Evolutionary conservation across 345 rosid species (phyloP).

Genomic region (Salix caprea): DNA sequence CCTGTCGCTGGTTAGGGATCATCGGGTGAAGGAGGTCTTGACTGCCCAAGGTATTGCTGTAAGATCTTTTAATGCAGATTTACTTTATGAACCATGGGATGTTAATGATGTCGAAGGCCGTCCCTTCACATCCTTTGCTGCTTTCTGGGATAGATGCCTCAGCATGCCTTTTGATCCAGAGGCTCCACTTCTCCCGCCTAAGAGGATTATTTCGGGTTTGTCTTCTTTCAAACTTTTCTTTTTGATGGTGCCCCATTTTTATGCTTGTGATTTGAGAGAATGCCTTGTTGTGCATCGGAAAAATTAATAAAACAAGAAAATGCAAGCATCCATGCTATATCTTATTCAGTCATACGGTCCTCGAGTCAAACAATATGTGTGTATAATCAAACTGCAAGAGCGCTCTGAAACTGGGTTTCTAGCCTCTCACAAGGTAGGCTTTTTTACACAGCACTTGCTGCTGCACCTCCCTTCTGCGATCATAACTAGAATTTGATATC

Average conservation of each 20-base stretch:
- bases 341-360: background rate
- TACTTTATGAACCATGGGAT: slow-evolving; percentile 99
- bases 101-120: slow-evolving; percentile 73
- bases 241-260: background rate
- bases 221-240: slow-evolving; percentile 10
- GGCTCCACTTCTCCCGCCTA: slow-evolving; percentile 95
- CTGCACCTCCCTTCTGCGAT: background rate
- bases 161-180: slow-evolving; percentile 98
- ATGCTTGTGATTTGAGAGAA: background rate
- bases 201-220: slow-evolving; percentile 83
- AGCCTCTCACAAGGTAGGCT: background rate
- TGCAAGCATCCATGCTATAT: background rate
- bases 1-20: slow-evolving; percentile 88
- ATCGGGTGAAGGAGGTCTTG: slow-evolving; percentile 74
- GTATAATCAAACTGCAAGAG: background rate
- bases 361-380: background rate
- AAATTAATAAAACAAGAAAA: background rate
- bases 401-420: background rate
- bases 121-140: slow-evolving; percentile 69
- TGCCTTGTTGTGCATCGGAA: background rate
- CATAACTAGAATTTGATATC: background rate
- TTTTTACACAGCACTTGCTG: background rate
- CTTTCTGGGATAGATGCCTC: slow-evolving; percentile 93
- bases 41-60: slow-evolving; percentile 70
- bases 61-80: slow-evolving; percentile 81